Base-by-base conservation (phyloP, 129 eudicot species). In the Saposhnikovia divaricata region DNA sequence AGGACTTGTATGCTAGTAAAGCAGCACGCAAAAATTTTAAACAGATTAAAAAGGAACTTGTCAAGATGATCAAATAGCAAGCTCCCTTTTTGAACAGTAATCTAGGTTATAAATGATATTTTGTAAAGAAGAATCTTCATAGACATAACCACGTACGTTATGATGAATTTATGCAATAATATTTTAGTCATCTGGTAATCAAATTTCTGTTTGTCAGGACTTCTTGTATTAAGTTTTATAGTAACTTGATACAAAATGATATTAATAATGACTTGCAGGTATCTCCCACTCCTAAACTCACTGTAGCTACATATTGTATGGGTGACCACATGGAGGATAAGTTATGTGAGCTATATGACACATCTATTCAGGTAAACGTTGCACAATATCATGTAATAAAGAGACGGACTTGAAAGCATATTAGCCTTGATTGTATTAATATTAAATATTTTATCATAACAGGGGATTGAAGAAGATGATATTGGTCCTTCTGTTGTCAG, bases 381-480 rank as follows among this genome's bases (percentile, higher is more conserved):
- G 21, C 10, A 9, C 25, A 6, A 44, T 73, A 25, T 9, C 9
- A 43, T 9, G 16, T 25, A 44, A 73, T 4, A 44, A 37, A 23
- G 6, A 44, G 19, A 73, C 10, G 55, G 28, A 73, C 1, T 73
- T n/a, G 8, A 31, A 73, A 23, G 4, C 11, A 73, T 10, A 3
- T 12, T 44, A 4, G 19, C 15, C 9, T 9, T 40, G 19, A 73
- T 44, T 23, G 23, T 73, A 39, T n/a, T n/a, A n/a, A 44, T 25
- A 2, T 73, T 40, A 23, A 44, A 23, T 73, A 73, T 73, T 73
- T n/a, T 23, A 18, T 44, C 23, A 38, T 73, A 9, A 6, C 39
- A 43, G 77, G 77, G 77, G 38, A 13, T 44, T 15, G 55, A 73
- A 44, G 55, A 73, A 73, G 77, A 43, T 44, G 77, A 43, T 44